Evolutionary conservation across 1,139 yeast genomes (phyloP).

Genomic region (Suhomyces anneliseae): DNA sequence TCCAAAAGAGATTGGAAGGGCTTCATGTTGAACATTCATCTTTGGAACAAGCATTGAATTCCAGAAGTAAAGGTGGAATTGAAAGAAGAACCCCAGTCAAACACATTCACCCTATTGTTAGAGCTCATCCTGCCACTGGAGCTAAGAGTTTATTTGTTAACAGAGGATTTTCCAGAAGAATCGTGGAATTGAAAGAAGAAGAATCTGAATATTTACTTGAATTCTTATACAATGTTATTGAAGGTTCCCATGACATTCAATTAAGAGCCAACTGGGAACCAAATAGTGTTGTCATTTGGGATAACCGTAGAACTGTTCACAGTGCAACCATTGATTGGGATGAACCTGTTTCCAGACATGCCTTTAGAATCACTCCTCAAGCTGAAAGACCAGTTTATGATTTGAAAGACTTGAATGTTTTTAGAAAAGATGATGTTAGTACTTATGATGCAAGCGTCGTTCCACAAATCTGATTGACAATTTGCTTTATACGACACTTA

Average conservation of each 20-base stretch:
- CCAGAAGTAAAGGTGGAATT: slow-evolving; percentile 38
- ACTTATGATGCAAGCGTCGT: slow-evolving; percentile 15
- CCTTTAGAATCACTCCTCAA: slow-evolving; percentile 44
- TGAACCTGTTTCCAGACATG: slow-evolving; percentile 42
- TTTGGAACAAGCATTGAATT: slow-evolving; percentile 25
- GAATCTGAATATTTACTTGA: slow-evolving; percentile 52
- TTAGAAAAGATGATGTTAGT: slow-evolving; percentile 27
- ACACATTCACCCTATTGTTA: slow-evolving; percentile 53
- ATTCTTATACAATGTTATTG: slow-evolving; percentile 50
- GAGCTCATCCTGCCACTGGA: slow-evolving; percentile 59
- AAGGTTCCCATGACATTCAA: slow-evolving; percentile 51
- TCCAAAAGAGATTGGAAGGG: slow-evolving; percentile 24
- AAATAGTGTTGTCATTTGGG: slow-evolving; percentile 55
- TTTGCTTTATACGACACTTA: no score
- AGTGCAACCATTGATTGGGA: slow-evolving; percentile 46
- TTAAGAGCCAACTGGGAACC: slow-evolving; percentile 59
- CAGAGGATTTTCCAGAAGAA: slow-evolving; percentile 51
- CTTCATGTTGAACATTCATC: slow-evolving; percentile 27
- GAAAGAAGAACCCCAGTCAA: slow-evolving; percentile 44
- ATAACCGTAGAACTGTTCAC: slow-evolving; percentile 43
- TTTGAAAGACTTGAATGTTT: slow-evolving; percentile 28
- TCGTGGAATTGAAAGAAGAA: slow-evolving; percentile 55
- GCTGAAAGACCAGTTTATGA: slow-evolving; percentile 45
- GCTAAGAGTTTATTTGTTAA: slow-evolving; percentile 53
- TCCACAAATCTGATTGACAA: not conserved